Evolutionary conservation across 1,139 yeast species (phyloP).

Genomic region (Eremothecium cymbalariae): DNA sequence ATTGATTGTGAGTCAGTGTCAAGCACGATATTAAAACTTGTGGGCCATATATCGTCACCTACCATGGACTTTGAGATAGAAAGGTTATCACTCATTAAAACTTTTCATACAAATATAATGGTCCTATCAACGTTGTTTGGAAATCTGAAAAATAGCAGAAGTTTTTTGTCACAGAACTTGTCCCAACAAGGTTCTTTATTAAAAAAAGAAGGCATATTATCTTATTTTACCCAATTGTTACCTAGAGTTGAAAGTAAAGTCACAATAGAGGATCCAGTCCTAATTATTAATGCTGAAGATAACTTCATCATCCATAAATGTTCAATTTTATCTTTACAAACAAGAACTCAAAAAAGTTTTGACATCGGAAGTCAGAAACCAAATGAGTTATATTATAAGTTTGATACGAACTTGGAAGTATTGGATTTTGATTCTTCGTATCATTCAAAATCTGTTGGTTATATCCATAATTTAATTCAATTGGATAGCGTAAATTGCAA

Average conservation of each 20-base stretch:
- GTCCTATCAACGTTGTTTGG: constrained; percentile 18
- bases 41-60: constrained; percentile 44
- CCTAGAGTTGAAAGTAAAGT: constrained; percentile 28
- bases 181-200: too few species aligned
- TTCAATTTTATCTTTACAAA: constrained; percentile 15
- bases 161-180: too few species aligned
- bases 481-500: constrained; percentile 22
- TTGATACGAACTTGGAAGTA: constrained; percentile 20
- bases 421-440: constrained; percentile 16
- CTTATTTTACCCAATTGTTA: constrained; percentile 23
- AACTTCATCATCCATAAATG: constrained; percentile 21
- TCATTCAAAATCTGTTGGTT: constrained; percentile 13
- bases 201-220: constrained; percentile 14
- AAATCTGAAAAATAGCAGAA: not conserved
- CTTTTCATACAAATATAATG: constrained; percentile 28
- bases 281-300: constrained; percentile 22
- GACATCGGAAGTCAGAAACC: constrained; percentile 11
- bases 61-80: constrained; percentile 33
- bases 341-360: constrained; percentile 19
- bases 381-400: constrained; percentile 16
- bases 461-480: constrained; percentile 18
- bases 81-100: constrained; percentile 30
- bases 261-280: constrained; percentile 29
- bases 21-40: constrained; percentile 43
- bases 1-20: constrained; percentile 36